These are phyloP conservation scores for Dendrocalamus sinicus DNA, from an alignment of 176 grass and related monocot genomes.

Conservation along the genomic window DNA sequence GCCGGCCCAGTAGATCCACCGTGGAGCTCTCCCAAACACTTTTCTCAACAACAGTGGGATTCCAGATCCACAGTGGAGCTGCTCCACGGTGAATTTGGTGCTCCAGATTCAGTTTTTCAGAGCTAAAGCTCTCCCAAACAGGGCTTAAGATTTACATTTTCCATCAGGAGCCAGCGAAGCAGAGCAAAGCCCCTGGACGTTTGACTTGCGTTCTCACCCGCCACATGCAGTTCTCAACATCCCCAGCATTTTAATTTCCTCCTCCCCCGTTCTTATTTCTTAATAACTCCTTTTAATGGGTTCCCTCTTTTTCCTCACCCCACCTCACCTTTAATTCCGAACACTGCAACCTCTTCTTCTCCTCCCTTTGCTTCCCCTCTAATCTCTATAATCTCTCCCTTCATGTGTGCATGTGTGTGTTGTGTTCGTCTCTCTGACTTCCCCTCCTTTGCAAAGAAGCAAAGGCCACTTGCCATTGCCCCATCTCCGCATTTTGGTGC, in stretches of 20 bases:
- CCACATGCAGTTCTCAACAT: constrained; percentile 50
- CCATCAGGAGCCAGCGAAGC: constrained; percentile 39
- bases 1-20: too few species aligned
- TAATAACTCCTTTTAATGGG: constrained; percentile 51
- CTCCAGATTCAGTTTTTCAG: too few species aligned
- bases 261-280: constrained; percentile 29
- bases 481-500: constrained; percentile 41
- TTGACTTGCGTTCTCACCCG: constrained; percentile 53
- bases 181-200: constrained; percentile 11
- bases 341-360: constrained; percentile 37
- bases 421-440: constrained; percentile 47
- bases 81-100: too few species aligned
- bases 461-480: constrained; percentile 45
- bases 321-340: constrained; percentile 48
- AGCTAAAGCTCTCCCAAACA: too few species aligned
- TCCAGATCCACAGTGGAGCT: too few species aligned
- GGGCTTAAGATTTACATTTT: background rate
- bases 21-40: too few species aligned
- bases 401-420: constrained; percentile 52
- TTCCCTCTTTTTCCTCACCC: constrained; percentile 49
- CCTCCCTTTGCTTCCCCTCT: constrained; percentile 48
- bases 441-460: constrained; percentile 43
- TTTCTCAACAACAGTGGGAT: too few species aligned
- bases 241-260: constrained; percentile 42
- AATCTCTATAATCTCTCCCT: constrained; percentile 33